A percentile compares a stretch with the other conserved stretches of the same genome.
These are phyloP conservation scores for Thermomyces lanuginosus DNA, from an alignment of 2,329 filamentous ascomycete genomes.

Conservation along the genomic window DNA sequence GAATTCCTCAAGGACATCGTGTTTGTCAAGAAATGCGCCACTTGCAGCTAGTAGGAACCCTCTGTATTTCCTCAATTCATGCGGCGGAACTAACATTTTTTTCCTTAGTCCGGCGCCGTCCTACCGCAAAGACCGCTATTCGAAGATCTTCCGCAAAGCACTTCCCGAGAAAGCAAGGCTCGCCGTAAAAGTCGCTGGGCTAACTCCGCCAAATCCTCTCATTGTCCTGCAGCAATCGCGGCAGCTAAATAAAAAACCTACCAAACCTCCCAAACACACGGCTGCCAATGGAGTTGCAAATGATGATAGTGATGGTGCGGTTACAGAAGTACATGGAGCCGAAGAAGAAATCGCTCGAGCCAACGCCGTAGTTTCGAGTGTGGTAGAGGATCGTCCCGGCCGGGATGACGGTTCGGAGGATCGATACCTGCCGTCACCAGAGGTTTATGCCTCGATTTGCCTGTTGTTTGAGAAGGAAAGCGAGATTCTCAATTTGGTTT, in stretches of 20 bases:
- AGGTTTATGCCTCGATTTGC: slow-evolving; percentile 62
- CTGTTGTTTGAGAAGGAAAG: slow-evolving; percentile 76
- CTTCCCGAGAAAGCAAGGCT: slow-evolving; percentile 58
- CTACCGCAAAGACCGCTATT: slow-evolving; percentile 77
- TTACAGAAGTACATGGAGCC: slow-evolving; percentile 39
- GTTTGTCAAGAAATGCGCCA: slow-evolving; percentile 52
- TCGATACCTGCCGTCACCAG: slow-evolving; percentile 64
- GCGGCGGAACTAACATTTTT: too few species aligned
- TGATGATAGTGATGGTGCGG: slow-evolving; percentile 36
- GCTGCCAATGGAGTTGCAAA: slow-evolving; percentile 13
- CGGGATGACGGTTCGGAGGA: slow-evolving; percentile 34
- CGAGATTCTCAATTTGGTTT: slow-evolving; percentile 70
- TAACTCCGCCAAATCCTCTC: slow-evolving; percentile 56
- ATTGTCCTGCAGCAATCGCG: slow-evolving; percentile 38
- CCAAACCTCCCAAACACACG: slow-evolving; percentile 13
- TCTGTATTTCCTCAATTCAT: slow-evolving; percentile 4
- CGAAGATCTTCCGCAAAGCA: slow-evolving; percentile 84
- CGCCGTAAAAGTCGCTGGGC: slow-evolving; percentile 54
- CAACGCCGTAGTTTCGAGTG: slow-evolving; percentile 27
- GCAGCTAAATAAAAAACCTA: slow-evolving; percentile 20
- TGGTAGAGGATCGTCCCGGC: slow-evolving; percentile 9
- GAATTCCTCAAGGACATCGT: slow-evolving; percentile 64
- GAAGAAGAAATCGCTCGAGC: slow-evolving; percentile 42
- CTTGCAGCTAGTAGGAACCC: slow-evolving; percentile 37
- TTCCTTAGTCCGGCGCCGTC: slow-evolving; percentile 61